Base-by-base conservation (phyloP, 2,329 filamentous ascomycete genomes). In the Colletotrichum acutatum region DNA sequence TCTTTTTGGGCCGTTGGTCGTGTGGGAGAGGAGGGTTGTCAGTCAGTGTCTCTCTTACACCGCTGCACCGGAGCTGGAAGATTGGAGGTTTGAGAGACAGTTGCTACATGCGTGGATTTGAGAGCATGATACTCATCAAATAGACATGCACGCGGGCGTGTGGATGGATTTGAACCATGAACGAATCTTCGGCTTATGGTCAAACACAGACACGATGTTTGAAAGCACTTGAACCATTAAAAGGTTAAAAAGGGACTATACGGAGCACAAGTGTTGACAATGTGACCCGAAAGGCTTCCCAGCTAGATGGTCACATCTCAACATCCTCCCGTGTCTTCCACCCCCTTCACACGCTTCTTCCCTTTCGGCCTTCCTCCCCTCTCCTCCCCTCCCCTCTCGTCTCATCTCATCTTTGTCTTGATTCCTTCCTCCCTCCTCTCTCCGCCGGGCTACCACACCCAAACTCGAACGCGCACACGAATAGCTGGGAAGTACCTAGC, bases 391-490 rank as follows among this genome's bases (percentile, higher is more conserved):
- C 56, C 24, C 52, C 52, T 14, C 12, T 34, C 26, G 5, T 22
- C 53, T 63, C 49, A 22, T 19, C 61, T 24, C 53, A n/a, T 60
- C 54, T 52, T 60, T 26, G 28, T 60, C 54, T 52, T 60, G 34
- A 57, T 61, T 11, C 30, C 66, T 53, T 32, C 61, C 52, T 49
- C 26, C 64, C 64, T 42, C 67, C 67, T 60, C 62, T 66, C 62
- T 46, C 62, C 59, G 59, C 59, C 26, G 52, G 26, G 30, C 53
- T 64, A n/a, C 70, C 59, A 72, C 59, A 60, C 70, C 59, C 57
- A 52, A 59, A 68, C 58, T 63, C 37, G 52, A 68, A 68, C 19
- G 59, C 42, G 42, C 54, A 42, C 42, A 54, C 49, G 42, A 60
- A 22, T 19, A 16, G 53, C 70, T 12, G 42, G 70, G 70, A 60